Evolutionary conservation across 768 basidiomycete species (phyloP).

Genomic region (Mycena chlorophos): DNA sequence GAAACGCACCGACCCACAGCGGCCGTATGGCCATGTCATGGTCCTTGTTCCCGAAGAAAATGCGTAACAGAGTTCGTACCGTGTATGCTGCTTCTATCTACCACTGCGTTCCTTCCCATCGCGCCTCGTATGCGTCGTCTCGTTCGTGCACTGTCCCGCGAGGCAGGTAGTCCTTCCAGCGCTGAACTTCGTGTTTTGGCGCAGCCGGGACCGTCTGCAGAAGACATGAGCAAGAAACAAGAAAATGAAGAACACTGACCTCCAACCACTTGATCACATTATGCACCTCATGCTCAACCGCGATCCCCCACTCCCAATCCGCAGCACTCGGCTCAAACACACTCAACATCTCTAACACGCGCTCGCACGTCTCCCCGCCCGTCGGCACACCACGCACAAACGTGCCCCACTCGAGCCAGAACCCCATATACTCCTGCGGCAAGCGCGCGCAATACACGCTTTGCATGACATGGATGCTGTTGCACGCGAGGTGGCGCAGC

Average conservation of each 20-base stretch:
- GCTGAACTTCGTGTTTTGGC: constrained; percentile 5
- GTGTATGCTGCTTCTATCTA: not conserved
- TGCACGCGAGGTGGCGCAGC: constrained; percentile 11
- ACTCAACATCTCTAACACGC: constrained; percentile 6
- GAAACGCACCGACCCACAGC: constrained; percentile 7
- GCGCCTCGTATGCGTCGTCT: constrained; percentile 13
- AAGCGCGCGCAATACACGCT: not conserved
- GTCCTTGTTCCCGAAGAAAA: constrained; percentile 10
- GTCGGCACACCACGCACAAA: constrained; percentile 12
- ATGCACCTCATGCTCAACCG: constrained; percentile 11
- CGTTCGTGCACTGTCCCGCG: constrained; percentile 1
- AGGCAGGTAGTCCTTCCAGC: constrained; percentile 11
- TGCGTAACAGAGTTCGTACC: not conserved
- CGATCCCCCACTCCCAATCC: constrained; percentile 1
- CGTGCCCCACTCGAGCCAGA: constrained; percentile 22
- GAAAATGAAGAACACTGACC: constrained; percentile 1
- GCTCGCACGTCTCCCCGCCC: not conserved
- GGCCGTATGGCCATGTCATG: constrained; percentile 22
- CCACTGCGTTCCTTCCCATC: constrained; percentile 8
- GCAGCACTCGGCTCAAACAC: constrained; percentile 9
- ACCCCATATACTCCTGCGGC: constrained; percentile 13
- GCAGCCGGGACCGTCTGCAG: constrained; percentile 3
- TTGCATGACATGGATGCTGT: constrained; percentile 12
- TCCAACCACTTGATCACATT: constrained; percentile 21
- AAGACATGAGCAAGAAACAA: not conserved